These are phyloP conservation scores for Yamadazyma sp. DNA, from an alignment of 1,139 yeast genomes.

Conservation along the genomic window DNA sequence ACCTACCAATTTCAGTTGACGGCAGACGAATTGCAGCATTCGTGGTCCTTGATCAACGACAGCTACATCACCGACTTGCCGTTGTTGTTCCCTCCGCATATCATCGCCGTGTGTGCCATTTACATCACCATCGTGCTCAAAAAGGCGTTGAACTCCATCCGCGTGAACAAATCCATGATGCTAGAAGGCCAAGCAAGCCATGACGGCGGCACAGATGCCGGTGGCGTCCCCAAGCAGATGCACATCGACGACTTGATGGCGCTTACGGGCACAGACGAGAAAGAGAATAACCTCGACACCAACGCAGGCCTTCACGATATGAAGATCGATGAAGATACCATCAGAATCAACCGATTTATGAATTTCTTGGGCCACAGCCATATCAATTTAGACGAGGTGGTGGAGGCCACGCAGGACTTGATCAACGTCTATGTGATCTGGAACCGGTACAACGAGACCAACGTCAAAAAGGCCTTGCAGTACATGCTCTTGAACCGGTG, in stretches of 20 bases:
- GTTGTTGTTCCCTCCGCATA: constrained; percentile 82
- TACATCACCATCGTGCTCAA: constrained; percentile 69
- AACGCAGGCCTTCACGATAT: constrained; percentile 24
- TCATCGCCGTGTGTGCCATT: constrained; percentile 82
- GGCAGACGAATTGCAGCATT: constrained; percentile 75
- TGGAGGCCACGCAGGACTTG: constrained; percentile 81
- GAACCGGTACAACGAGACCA: constrained; percentile 75
- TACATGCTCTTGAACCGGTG: constrained; percentile 38
- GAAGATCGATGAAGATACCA: constrained; percentile 39
- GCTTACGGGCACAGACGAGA: constrained; percentile 21
- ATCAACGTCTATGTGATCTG: constrained; percentile 77
- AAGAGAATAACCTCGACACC: constrained; percentile 15
- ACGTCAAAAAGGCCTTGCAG: constrained; percentile 42
- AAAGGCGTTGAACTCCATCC: constrained; percentile 19
- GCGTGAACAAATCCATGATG: constrained; percentile 13
- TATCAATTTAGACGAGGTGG: constrained; percentile 71
- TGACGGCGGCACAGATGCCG: neutral
- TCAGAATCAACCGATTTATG: constrained; percentile 54
- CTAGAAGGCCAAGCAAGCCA: constrained; percentile 3
- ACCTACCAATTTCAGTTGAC: constrained; percentile 41
- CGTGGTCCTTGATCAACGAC: constrained; percentile 91
- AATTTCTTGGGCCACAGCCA: constrained; percentile 72
- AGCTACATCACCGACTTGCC: constrained; percentile 86
- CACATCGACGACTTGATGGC: constrained; percentile 44
- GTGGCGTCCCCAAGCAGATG: constrained; percentile 15